These are phyloP conservation scores for Saksenaea oblongispora DNA, from an alignment of 371 early-diverging fungal species.

Conservation along the genomic window DNA sequence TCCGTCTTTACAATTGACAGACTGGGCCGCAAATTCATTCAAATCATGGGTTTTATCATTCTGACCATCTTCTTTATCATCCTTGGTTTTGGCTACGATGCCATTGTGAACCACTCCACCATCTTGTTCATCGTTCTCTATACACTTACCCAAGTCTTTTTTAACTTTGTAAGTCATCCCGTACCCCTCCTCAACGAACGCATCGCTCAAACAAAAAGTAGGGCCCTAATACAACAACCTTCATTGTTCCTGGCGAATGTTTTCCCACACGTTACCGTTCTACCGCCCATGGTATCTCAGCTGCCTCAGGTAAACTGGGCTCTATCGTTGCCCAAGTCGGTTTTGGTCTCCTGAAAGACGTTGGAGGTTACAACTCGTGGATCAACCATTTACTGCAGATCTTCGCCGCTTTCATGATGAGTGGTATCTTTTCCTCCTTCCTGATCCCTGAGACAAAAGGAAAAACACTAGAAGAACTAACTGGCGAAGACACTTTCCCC, in stretches of 20 bases:
- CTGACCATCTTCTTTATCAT: constrained; percentile 49
- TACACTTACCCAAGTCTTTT: constrained; percentile 83
- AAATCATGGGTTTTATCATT: constrained; percentile 68
- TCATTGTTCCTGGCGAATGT: constrained; percentile 83
- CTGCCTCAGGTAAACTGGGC: constrained; percentile 85
- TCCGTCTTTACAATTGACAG: constrained; percentile 81
- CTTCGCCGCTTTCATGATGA: constrained; percentile 78
- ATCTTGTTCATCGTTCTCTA: constrained; percentile 72
- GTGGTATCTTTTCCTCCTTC: constrained; percentile 65
- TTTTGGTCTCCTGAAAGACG: constrained; percentile 71
- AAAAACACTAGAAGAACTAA: constrained; percentile 44
- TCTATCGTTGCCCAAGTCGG: constrained; percentile 81
- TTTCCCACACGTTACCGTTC: constrained; percentile 88
- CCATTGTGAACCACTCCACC: constrained; percentile 51
- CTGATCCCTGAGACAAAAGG: constrained; percentile 52
- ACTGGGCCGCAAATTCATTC: constrained; percentile 84
- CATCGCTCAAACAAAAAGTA: not conserved
- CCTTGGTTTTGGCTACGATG: constrained; percentile 48
- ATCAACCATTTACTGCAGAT: constrained; percentile 71
- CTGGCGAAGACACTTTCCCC: constrained; percentile 21
- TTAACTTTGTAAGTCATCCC: constrained; percentile 74
- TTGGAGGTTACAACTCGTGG: constrained; percentile 65
- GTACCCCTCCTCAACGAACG: not conserved
- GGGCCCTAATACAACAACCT: constrained; percentile 82
- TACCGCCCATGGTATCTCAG: constrained; percentile 88